phyloP scores from a whole-genome alignment of 2,329 filamentous ascomycete species.

The Rasamsonia emersonii region DNA sequence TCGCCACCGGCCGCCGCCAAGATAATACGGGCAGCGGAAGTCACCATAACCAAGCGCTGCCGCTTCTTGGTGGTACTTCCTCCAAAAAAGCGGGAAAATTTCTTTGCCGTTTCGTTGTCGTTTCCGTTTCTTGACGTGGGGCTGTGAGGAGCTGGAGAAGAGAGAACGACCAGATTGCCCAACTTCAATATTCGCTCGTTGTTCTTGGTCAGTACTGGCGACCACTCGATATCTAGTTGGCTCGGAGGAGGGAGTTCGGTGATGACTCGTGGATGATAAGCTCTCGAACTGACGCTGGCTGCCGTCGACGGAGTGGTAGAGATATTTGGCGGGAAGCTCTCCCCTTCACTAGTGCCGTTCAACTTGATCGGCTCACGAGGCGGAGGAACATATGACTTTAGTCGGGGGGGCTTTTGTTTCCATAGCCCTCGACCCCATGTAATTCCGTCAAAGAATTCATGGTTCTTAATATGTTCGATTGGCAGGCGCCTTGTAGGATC shows the following conservation, averaged over 20 bases:
- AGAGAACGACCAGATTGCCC: conserved; percentile 79
- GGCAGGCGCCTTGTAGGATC: conserved; percentile 77
- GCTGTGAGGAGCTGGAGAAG: conserved; percentile 66
- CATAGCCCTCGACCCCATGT: conserved; percentile 76
- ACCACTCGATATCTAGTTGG: conserved; percentile 97
- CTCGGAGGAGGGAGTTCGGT: conserved; percentile 95
- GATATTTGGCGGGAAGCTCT: conserved; percentile 36
- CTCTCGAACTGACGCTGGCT: conserved; percentile 42
- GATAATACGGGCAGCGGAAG: conserved; percentile 80
- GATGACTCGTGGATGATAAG: conserved; percentile 69
- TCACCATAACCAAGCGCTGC: conserved; percentile 89
- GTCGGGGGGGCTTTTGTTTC: conserved; percentile 78
- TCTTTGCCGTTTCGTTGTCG: conserved; percentile 65
- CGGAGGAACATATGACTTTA: conserved; percentile 76
- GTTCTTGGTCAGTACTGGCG: conserved; percentile 77
- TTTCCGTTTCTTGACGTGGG: conserved; percentile 59
- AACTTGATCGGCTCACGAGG: conserved; percentile 70
- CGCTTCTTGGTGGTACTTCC: conserved; percentile 86
- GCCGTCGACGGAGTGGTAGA: conserved; percentile 30
- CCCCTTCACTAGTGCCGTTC: conserved; percentile 43
- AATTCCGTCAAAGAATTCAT: conserved; percentile 87
- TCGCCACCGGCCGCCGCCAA: conserved; percentile 86
- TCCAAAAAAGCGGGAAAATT: conserved; percentile 88
- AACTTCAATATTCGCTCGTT: conserved; percentile 94
- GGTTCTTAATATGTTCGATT: conserved; percentile 93